These are phyloP conservation scores for Cutaneotrichosporon dermatis DNA, from an alignment of 1,284 basidiomycete species.

Conservation along the genomic window DNA sequence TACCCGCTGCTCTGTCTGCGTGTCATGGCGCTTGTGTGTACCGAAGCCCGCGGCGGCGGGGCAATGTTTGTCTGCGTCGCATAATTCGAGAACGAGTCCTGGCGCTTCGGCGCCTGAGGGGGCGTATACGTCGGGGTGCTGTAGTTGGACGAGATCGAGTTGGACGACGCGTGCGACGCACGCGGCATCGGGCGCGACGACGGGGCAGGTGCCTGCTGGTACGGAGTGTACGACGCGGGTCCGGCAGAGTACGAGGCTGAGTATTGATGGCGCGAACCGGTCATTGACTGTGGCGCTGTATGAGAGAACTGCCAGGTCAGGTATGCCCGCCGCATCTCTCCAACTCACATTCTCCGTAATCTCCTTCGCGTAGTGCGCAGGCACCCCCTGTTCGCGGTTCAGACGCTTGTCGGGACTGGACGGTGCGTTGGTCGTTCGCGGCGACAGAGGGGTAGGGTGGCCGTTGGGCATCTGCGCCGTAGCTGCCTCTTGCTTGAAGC, in stretches of 20 bases:
- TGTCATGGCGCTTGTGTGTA: slow-evolving; percentile 59
- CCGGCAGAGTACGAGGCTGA: slow-evolving; percentile 8
- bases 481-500: not conserved
- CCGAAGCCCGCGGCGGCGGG: slow-evolving; percentile 69
- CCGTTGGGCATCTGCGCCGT: not conserved
- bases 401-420: not conserved
- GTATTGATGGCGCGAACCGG: slow-evolving; percentile 24
- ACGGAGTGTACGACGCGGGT: slow-evolving; percentile 1
- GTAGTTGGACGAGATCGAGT: slow-evolving; percentile 17
- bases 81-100: slow-evolving; percentile 27
- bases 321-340: not conserved
- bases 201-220: slow-evolving; percentile 14
- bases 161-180: slow-evolving; percentile 19
- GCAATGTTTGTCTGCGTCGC: slow-evolving; percentile 44
- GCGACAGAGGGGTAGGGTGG: not conserved
- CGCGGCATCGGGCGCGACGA: slow-evolving; percentile 1
- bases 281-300: slow-evolving; percentile 42
- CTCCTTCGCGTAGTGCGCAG: slow-evolving; percentile 36
- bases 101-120: not conserved
- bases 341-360: slow-evolving; percentile 41
- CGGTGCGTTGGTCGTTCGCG: not conserved
- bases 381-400: slow-evolving; percentile 35
- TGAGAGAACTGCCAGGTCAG: slow-evolving; percentile 27
- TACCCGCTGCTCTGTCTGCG: slow-evolving; percentile 63
- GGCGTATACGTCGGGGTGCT: not conserved